Percentiles rank a stretch among this genome's conserved stretches.
These are phyloP conservation scores for Microsporum audouinii DNA, from an alignment of 2,329 filamentous ascomycete species.

Conservation along the genomic window DNA sequence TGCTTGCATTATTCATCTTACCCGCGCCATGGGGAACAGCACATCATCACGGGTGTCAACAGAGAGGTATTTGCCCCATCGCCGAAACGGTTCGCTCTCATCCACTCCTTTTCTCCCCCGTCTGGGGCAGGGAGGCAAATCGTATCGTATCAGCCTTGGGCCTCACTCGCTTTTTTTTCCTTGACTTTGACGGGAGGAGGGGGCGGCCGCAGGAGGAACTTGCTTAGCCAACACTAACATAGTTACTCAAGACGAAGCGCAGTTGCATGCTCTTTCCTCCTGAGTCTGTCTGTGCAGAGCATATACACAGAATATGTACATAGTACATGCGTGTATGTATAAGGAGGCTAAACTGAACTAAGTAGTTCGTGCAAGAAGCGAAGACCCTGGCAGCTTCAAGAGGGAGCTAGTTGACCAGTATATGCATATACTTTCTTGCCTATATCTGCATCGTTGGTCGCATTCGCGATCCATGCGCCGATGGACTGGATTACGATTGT, in stretches of 20 bases:
- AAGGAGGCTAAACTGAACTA: background rate
- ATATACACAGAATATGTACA: background rate
- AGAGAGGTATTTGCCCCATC: background rate
- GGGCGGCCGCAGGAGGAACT: background rate
- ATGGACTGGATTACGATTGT: slow-evolving; percentile 3
- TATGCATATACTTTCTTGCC: background rate
- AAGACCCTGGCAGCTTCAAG: background rate
- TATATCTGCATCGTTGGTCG: background rate
- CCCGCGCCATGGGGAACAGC: background rate
- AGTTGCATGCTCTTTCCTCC: background rate
- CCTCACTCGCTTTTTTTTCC: background rate
- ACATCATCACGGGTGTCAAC: slow-evolving; percentile 3
- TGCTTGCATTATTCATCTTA: background rate
- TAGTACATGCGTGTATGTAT: background rate
- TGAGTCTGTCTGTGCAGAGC: background rate
- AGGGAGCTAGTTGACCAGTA: background rate
- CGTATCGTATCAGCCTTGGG: background rate
- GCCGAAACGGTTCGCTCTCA: background rate
- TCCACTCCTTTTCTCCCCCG: background rate
- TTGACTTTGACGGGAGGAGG: background rate
- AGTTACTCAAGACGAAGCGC: slow-evolving; percentile 2
- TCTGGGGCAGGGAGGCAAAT: background rate
- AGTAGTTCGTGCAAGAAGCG: background rate
- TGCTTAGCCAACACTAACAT: background rate
- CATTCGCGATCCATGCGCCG: slow-evolving; percentile 2